Base-by-base conservation (phyloP, 2,329 filamentous ascomycete genomes). In the Chaetomiaceae sp. region DNA sequence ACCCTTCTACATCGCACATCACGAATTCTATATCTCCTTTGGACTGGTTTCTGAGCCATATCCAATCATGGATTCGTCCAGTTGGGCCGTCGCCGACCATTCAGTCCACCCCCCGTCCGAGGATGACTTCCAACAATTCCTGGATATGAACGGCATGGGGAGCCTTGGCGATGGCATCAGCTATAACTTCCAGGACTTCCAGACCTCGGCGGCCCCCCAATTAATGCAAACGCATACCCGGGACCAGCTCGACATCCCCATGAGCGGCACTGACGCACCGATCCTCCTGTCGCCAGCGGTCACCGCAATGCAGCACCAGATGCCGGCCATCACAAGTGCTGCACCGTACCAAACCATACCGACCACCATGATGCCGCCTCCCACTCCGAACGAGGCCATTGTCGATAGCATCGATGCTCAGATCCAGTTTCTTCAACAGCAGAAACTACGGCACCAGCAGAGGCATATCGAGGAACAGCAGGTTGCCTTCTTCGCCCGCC, bases 351-450 rank as follows among this genome's bases (percentile, higher is more conserved):
- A 75, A 37, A 63, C 73, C 2, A 74, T 82, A 18, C 66, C 76
- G 25, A 70, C 74, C 13, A 69, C 69, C 51, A 73, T 75, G 65
- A 69, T 74, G 54, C 70, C 73, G 53, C 70, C 73, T 62, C 76
- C 74, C 54, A 69, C 70, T 5, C 70, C 77, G 21, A 72, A 67
- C 60, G 79, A 82, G 56, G 70, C 78, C 55, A 77, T 85, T 49
- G 75, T 75, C 32, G 77, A 80, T 50, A 63, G 53, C 47, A 75
- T 86, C 59, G 82, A 86, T 64, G 81, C 81, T 30, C 82, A 86
- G 65, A 85, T 86, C 53, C 80, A 83, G 53, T 84, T 80, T 59
- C 70, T 85, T 23, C 82, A 85, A 64, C 79, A 84, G 60, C 81
- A 85, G 67, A 80, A 79, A 64, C 68, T 82, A 45, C 77, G 84